A percentile compares a stretch with the other conserved stretches of the same genome.
phyloP scores from a whole-genome alignment of 805 yeast genomes.

The Candida bentonensis region DNA sequence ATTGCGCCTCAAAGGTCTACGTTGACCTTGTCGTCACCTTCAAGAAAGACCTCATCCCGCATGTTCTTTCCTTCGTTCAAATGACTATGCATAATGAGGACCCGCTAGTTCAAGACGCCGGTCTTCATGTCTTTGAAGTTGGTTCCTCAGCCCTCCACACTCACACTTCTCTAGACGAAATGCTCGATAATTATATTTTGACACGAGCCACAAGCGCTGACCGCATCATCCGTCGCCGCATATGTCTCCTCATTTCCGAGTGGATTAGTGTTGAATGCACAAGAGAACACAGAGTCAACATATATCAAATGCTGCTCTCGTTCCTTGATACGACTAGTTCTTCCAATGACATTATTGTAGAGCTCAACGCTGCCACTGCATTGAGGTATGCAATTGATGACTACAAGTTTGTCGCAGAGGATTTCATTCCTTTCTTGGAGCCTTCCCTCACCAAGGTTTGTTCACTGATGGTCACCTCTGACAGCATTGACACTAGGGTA shows the following conservation, averaged over 20 bases:
- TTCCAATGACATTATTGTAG: slow-evolving; percentile 66
- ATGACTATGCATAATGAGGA: slow-evolving; percentile 28
- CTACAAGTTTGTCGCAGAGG: slow-evolving; percentile 65
- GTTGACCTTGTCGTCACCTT: slow-evolving; percentile 57
- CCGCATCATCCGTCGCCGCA: slow-evolving; percentile 59
- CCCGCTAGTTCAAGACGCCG: slow-evolving; percentile 61
- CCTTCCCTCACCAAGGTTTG: slow-evolving; percentile 37
- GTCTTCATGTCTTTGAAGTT: slow-evolving; percentile 69
- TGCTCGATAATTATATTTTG: slow-evolving; percentile 45
- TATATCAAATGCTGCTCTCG: slow-evolving; percentile 43
- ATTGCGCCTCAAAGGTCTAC: slow-evolving; percentile 77
- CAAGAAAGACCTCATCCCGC: slow-evolving; percentile 37
- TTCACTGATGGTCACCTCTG: slow-evolving; percentile 32
- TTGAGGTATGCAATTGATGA: slow-evolving; percentile 61
- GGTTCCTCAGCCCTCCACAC: slow-evolving; percentile 54
- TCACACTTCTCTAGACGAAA: slow-evolving; percentile 51
- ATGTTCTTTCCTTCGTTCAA: slow-evolving; percentile 46
- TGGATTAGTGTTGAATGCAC: slow-evolving; percentile 66
- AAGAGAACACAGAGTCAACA: slow-evolving; percentile 37
- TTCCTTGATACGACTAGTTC: slow-evolving; percentile 34
- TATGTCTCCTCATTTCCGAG: slow-evolving; percentile 61
- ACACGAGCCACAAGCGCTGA: slow-evolving; percentile 43
- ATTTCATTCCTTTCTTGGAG: slow-evolving; percentile 51
- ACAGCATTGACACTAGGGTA: slow-evolving; percentile 63
- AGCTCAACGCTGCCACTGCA: slow-evolving; percentile 58